Evolutionary conservation across 2,329 filamentous ascomycete genomes (phyloP).

Genomic region (Nemania diffusa): DNA sequence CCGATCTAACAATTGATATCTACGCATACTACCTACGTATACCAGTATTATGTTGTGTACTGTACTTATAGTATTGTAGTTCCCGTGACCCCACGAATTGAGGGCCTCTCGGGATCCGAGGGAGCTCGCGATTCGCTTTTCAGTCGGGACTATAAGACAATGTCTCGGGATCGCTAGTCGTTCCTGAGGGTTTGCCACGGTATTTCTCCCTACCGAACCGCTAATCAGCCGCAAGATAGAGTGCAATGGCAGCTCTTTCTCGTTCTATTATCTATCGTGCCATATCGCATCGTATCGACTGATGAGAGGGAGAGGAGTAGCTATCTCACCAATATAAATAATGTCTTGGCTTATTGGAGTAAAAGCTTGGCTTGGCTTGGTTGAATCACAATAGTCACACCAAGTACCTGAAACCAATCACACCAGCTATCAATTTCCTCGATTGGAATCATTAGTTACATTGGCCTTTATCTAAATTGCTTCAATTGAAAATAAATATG

Average conservation of each 20-base stretch:
- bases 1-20: not conserved
- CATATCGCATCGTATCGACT: slow-evolving; percentile 5
- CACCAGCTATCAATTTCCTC: not conserved
- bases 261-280: not conserved
- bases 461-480: not conserved
- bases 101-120: slow-evolving; percentile 9
- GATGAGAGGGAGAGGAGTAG: slow-evolving; percentile 3
- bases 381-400: not conserved
- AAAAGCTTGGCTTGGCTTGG: slow-evolving; percentile 21
- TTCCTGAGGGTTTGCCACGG: not conserved
- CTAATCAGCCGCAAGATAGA: slow-evolving; percentile 4
- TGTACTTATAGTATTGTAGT: not conserved
- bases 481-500: not conserved
- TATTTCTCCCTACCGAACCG: not conserved
- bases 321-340: not conserved
- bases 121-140: slow-evolving; percentile 19
- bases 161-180: not conserved
- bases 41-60: not conserved
- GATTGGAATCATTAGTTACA: not conserved
- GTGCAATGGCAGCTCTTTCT: not conserved
- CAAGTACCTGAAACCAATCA: not conserved
- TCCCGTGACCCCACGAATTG: slow-evolving; percentile 13
- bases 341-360: slow-evolving; percentile 29
- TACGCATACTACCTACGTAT: not conserved
- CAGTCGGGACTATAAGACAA: slow-evolving; percentile 10